Conservation (phyloP, 2,329 filamentous ascomycete species). For the Neofusicoccum parvum region DNA sequence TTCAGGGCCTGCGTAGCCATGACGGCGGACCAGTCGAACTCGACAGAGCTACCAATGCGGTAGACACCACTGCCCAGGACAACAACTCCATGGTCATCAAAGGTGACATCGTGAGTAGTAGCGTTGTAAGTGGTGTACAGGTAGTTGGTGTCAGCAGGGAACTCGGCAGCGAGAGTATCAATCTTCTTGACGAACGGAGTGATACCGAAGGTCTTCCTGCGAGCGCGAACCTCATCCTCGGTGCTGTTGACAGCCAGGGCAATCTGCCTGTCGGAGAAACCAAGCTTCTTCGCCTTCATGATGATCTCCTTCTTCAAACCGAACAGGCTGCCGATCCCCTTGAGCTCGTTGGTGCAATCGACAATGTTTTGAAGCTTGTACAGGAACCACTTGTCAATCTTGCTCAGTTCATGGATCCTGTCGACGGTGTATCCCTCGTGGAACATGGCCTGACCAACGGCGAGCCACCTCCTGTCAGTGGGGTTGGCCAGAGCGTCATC, state of each 20-base stretch:
- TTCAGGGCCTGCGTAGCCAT: constrained; percentile 82
- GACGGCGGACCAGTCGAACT: constrained; percentile 98
- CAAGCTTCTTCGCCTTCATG: constrained; percentile 92
- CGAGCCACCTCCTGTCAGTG: constrained; percentile 94
- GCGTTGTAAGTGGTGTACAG: constrained; percentile 98
- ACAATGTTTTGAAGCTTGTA: constrained; percentile 98
- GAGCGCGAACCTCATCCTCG: constrained; percentile 86
- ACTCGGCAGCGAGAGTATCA: constrained; percentile 94
- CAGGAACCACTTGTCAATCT: constrained; percentile 99
- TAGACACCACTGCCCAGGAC: constrained; percentile 95
- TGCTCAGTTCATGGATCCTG: constrained; percentile 86
- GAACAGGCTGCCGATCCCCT: constrained; percentile 79
- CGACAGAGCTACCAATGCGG: constrained; percentile 94
- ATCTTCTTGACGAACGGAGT: constrained; percentile 98
- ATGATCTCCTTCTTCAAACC: constrained; percentile 87
- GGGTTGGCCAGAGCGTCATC: constrained; percentile 90
- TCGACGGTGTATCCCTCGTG: constrained; percentile 96
- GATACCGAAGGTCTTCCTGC: constrained; percentile 83
- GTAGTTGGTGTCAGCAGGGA: constrained; percentile 93
- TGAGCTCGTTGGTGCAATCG: constrained; percentile 81
- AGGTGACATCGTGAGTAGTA: constrained; percentile 86
- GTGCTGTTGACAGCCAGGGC: constrained; percentile 79
- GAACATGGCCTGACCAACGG: constrained; percentile 95
- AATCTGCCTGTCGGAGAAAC: constrained; percentile 97
- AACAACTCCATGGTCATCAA: constrained; percentile 87